Evolutionary conservation across 2,329 filamentous ascomycete genomes (phyloP).

Genomic region (Nectriaceae sp.): DNA sequence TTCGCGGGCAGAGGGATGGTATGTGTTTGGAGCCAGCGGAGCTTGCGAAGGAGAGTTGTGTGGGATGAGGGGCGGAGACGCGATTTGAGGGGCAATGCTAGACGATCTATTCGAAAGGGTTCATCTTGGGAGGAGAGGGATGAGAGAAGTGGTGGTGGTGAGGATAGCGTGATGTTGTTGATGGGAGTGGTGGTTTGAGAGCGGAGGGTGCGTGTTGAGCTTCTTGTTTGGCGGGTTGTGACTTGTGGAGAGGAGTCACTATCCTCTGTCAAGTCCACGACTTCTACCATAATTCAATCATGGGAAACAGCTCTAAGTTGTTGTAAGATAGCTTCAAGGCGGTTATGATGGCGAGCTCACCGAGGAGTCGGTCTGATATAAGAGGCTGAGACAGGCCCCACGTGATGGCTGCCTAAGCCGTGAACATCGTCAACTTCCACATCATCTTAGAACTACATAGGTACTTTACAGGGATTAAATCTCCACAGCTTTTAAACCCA

Average conservation of each 20-base stretch:
- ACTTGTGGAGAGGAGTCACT: conserved; percentile 1
- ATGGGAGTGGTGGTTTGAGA: conserved; percentile 3
- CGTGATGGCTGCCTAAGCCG: not conserved
- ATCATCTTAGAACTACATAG: too few species aligned
- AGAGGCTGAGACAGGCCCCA: not conserved
- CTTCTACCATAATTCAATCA: not conserved
- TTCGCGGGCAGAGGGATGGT: conserved; percentile 15
- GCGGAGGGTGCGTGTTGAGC: conserved; percentile 8
- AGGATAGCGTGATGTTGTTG: too few species aligned
- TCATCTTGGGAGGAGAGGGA: not conserved
- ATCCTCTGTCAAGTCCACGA: conserved; percentile 10
- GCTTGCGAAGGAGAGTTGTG: conserved; percentile 14
- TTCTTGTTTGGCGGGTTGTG: conserved; percentile 15
- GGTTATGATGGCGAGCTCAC: too few species aligned
- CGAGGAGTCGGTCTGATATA: not conserved
- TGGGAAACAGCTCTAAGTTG: not conserved
- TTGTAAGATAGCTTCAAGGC: not conserved
- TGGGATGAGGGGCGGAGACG: not conserved
- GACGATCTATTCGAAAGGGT: not conserved
- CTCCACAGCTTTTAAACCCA: too few species aligned
- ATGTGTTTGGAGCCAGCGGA: conserved; percentile 20
- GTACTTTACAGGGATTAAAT: too few species aligned
- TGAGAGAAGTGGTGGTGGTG: not conserved
- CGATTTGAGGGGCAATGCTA: not conserved
- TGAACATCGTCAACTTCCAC: not conserved